Conservation (phyloP, 192 early-diverging fungal genomes). For the Coemansia sp. region DNA sequence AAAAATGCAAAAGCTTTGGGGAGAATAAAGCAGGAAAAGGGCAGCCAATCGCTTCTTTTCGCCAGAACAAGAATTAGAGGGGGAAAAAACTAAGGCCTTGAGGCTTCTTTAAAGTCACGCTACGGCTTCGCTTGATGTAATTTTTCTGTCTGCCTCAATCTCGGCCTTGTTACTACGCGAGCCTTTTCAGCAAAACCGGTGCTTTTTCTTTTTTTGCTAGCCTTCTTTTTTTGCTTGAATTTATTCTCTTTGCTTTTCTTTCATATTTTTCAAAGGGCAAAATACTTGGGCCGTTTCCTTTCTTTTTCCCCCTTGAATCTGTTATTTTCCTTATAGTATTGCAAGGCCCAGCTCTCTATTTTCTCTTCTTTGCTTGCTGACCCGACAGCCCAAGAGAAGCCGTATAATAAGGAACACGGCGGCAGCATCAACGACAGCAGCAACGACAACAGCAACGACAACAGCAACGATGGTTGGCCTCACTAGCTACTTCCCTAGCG, state of each 20-base stretch:
- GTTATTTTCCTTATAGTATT: constrained; percentile 9
- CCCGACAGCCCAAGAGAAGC: neutral
- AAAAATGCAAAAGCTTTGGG: neutral
- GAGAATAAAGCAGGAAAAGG: neutral
- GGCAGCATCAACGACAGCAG: no score
- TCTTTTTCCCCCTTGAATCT: constrained; percentile 11
- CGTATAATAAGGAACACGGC: neutral
- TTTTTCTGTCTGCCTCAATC: no score
- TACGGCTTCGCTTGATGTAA: no score
- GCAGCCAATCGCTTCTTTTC: neutral
- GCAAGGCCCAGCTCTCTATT: neutral
- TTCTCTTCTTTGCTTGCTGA: no score
- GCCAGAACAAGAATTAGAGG: no score
- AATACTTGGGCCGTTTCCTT: neutral
- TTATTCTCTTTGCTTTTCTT: neutral
- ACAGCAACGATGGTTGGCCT: constrained; percentile 20
- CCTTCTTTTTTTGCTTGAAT: neutral
- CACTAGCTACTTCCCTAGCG: constrained; percentile 45
- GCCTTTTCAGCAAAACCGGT: neutral
- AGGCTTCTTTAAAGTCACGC: no score
- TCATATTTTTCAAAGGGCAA: neutral
- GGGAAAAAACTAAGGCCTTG: no score
- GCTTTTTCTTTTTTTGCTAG: neutral
- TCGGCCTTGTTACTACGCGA: no score
- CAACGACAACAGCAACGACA: neutral